Base-by-base conservation (phyloP, 2,329 filamentous ascomycete genomes). In the Ophioceras dolichostomum region DNA sequence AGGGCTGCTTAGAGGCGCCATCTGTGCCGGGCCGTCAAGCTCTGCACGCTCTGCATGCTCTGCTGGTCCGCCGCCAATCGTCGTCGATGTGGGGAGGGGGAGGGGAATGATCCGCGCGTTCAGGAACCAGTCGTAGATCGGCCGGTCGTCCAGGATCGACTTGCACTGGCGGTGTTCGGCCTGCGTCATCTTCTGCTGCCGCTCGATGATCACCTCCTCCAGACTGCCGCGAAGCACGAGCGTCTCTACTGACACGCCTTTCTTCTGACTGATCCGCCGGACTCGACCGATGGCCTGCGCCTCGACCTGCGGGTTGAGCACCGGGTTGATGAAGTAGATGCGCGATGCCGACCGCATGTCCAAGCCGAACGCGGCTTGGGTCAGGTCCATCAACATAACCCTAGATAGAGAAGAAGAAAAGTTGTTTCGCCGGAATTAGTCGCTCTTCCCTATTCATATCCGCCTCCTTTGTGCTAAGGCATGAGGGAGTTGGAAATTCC, bases 221-320 rank as follows among this genome's bases (percentile, higher is more conserved):
- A 95, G 73, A 9, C 83, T 93, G 40, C 76, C 77, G 38, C 72
- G 73, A 5, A 95, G 61, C 1, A 95, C 80, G 2, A 95, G 61
- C 0, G 87, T 95, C 59, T 95, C 86, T 0, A 94, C 88, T 8
- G 75, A 76, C 0, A 95, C 88, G 0, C 77, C 73, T 41, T 73
- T 79, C 38, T 65, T 77, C 55, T 95, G 88, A 10, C 86, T 87
- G 47, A 95, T 93, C 10, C 89, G 73, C 46, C 93, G 82, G 0
- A 83, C 86, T 51, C 89, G 79, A 42, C 93, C 94, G 44, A 95
- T 85, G 0, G 89, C 89, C 56, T 96, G 89, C 2, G 83, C 86
- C 54, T 94, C 84, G 1, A 94, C 71, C 44, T 83, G 75, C 0
- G 86, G 86, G 37, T 88, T 83, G 53, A 91, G 80, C 10, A 94